Conservation (phyloP, 495 filamentous ascomycete species). For the Chaetomium fimeti region DNA sequence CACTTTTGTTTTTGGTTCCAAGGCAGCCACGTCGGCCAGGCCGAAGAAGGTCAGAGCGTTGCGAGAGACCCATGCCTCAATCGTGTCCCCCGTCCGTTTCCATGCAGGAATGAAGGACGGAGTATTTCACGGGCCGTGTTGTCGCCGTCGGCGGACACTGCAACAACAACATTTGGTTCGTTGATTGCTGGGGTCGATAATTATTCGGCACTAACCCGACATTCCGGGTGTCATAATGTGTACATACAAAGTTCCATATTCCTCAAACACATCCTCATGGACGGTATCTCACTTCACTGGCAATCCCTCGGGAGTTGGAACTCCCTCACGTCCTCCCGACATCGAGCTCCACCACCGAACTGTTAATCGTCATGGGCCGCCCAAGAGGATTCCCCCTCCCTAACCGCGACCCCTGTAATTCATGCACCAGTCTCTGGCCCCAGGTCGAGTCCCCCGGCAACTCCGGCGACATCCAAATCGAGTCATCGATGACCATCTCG, state of each 20-base stretch:
- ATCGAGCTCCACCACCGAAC: slow-evolving; percentile 21
- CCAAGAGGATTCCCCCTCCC: neutral
- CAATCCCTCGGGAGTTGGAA: too few species aligned
- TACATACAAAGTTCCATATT: too few species aligned
- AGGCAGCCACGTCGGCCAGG: slow-evolving; percentile 15
- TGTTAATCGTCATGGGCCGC: slow-evolving; percentile 15
- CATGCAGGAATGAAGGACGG: too few species aligned
- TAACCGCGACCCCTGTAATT: slow-evolving; percentile 15
- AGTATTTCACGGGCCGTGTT: neutral
- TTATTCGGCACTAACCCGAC: neutral
- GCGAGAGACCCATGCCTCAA: neutral
- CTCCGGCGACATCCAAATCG: slow-evolving; percentile 19
- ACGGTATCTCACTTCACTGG: too few species aligned
- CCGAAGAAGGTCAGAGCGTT: slow-evolving; percentile 9
- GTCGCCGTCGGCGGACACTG: neutral
- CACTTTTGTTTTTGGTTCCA: slow-evolving; percentile 3
- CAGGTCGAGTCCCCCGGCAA: slow-evolving; percentile 16
- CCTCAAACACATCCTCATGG: too few species aligned
- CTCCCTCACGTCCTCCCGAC: neutral
- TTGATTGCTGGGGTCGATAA: too few species aligned
- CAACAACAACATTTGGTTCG: neutral
- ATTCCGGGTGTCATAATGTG: neutral
- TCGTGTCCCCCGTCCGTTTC: neutral
- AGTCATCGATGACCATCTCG: slow-evolving; percentile 3
- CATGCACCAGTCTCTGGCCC: slow-evolving; percentile 17